phyloP scores from a whole-genome alignment of 352 stramenopile genomes.

The Globisporangium okanoganense region DNA sequence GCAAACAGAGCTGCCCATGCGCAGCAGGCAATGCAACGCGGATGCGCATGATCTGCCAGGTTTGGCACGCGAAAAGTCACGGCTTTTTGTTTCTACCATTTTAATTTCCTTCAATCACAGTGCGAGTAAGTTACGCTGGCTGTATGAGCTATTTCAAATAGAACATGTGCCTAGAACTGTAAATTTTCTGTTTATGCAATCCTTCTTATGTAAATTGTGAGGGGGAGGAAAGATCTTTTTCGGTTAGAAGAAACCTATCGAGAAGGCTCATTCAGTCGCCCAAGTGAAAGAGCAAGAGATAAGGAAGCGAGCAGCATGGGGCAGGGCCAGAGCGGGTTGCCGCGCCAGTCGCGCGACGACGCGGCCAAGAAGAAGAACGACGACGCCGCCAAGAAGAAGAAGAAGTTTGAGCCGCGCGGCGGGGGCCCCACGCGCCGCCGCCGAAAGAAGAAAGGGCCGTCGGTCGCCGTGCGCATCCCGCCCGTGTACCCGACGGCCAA shows the following conservation, averaged over 20 bases:
- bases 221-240: constrained; percentile 7
- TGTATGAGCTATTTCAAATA: not conserved
- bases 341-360: constrained; percentile 73
- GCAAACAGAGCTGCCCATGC: not conserved
- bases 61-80: not conserved
- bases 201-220: not conserved
- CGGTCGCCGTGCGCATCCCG: constrained; percentile 86
- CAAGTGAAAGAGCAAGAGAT: not conserved
- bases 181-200: not conserved
- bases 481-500: constrained; percentile 96
- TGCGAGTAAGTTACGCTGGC: not conserved
- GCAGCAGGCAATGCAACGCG: not conserved
- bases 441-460: constrained; percentile 92
- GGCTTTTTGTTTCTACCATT: not conserved
- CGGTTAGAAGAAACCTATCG: not conserved
- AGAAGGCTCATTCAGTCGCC: not conserved
- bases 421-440: constrained; percentile 83
- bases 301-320: constrained; percentile 44
- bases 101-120: not conserved
- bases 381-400: constrained; percentile 92
- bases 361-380: constrained; percentile 88
- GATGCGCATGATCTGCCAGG: not conserved
- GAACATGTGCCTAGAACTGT: not conserved
- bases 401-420: constrained; percentile 91
- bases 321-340: constrained; percentile 83